Base-by-base conservation (phyloP, 2,329 filamentous ascomycete species). In the Fusarium torulosum region DNA sequence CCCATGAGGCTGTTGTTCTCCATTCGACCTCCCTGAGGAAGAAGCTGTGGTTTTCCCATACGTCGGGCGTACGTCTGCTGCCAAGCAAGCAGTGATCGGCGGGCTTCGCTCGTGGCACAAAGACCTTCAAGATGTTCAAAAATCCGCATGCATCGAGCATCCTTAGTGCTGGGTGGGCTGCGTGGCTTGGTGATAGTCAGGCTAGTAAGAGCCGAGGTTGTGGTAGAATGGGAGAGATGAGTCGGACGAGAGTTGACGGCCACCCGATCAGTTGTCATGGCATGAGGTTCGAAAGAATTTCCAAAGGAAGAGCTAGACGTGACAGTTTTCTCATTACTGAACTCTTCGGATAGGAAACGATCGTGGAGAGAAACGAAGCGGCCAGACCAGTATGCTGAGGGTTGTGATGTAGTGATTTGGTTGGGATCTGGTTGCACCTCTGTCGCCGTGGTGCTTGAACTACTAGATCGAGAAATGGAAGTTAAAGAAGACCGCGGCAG, bases 311-410 rank as follows among this genome's bases (percentile, higher is more conserved):
- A 23, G 19, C n/a, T 10, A 9, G 49, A 49, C 19, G 50, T 38
- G 10, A 21, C 11, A 53, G 33, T 21, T 53, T 57, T 54, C 3
- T 63, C 59, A 25, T 63, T 60, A 4, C 59, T 59, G 19, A 76
- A 72, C 3, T 71, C 72, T 33, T 79, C 77, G 4, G 73, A 38
- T 4, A 72, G 59, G 17, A 75, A 75, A 19, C 80, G 82, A 75
- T 90, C 88, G 50, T 85, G 80, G 1, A 90, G 75, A 3, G 85
- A 78, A 50, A 83, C 78, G 72, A 90, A 89, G 38, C 89, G 85
- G 19, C 89, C 89, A 13, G 82, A 79, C 89, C 89, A 91, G 75
- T 89, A 90, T 4, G 80, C 75, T 3, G 82, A 81, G 7, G 81
- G 76, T 69, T 85, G 82, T 3, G 83, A 80, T 0, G 73, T 77